Evolutionary conservation across 306 rosid species (phyloP).

Genomic region (Trichosanthes truncata): DNA sequence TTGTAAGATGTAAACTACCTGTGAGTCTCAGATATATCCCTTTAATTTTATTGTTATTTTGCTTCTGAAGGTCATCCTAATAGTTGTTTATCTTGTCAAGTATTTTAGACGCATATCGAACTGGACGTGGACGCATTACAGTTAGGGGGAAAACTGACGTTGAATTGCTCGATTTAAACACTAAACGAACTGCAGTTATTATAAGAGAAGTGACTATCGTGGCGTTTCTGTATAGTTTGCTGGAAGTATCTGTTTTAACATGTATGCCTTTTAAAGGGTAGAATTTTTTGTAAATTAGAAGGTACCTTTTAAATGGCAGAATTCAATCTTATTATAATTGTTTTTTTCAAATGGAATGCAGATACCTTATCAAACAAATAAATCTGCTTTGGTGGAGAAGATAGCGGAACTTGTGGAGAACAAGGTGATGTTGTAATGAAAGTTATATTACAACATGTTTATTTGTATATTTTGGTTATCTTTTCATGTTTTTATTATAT

Average conservation of each 20-base stretch:
- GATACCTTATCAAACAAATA: conserved; percentile 95
- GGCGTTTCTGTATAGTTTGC: conserved; percentile 11
- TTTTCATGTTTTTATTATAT: background rate
- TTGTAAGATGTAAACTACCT: background rate
- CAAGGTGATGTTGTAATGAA: conserved; percentile 42
- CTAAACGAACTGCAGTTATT: conserved; percentile 65
- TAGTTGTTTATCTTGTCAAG: conserved; percentile 36
- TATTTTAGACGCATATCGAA: conserved; percentile 87
- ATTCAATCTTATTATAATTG: background rate
- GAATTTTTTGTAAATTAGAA: background rate
- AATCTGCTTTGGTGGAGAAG: conserved; percentile 84
- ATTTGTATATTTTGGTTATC: background rate
- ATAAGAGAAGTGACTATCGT: conserved; percentile 60
- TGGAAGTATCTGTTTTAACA: conserved; percentile 4
- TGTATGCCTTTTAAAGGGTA: conserved; percentile 4
- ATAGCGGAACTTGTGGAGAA: conserved; percentile 91
- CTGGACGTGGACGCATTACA: conserved; percentile 76
- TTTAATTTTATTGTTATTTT: background rate
- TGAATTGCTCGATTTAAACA: conserved; percentile 78
- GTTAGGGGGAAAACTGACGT: conserved; percentile 92
- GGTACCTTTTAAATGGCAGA: background rate
- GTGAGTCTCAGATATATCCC: no score
- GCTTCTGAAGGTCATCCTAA: conserved; percentile 10
- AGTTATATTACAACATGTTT: background rate
- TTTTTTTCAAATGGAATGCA: conserved; percentile 27